phyloP scores from a whole-genome alignment of 2,329 filamentous ascomycete species.

The Colletotrichum sp. region DNA sequence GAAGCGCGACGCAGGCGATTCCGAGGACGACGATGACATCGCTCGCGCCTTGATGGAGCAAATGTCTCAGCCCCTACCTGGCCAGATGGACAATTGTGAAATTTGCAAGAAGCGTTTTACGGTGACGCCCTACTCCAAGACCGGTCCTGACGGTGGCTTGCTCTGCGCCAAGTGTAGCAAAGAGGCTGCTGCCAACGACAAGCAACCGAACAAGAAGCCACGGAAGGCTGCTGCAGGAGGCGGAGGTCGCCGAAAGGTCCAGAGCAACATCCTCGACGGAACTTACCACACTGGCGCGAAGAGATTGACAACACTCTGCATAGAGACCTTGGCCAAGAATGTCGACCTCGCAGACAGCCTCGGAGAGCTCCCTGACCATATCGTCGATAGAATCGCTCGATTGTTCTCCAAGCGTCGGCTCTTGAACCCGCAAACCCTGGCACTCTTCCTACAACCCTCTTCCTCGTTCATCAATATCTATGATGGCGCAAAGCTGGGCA shows the following conservation, averaged over 20 bases:
- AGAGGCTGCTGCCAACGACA: conserved; percentile 54
- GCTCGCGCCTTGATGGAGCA: conserved; percentile 53
- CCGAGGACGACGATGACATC: conserved; percentile 56
- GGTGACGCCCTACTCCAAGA: conserved; percentile 86
- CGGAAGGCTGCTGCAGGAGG: conserved; percentile 44
- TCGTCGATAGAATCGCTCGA: conserved; percentile 64
- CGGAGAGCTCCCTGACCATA: conserved; percentile 59
- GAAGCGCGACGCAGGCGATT: conserved; percentile 42
- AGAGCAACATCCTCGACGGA: conserved; percentile 87
- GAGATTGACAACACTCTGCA: conserved; percentile 67
- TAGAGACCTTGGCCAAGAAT: conserved; percentile 67
- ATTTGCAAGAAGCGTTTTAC: conserved; percentile 88
- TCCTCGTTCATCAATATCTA: conserved; percentile 60
- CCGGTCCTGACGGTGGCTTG: conserved; percentile 83
- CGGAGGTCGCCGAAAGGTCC: conserved; percentile 73
- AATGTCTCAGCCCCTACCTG: conserved; percentile 65
- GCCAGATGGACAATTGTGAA: conserved; percentile 89
- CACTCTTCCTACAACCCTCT: conserved; percentile 60
- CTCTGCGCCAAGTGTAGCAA: conserved; percentile 84
- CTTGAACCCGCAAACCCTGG: conserved; percentile 56
- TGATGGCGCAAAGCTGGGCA: conserved; percentile 67
- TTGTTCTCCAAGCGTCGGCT: conserved; percentile 66
- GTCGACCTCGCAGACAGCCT: conserved; percentile 66
- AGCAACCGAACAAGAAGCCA: conserved; percentile 36
- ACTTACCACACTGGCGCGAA: conserved; percentile 69